These are phyloP conservation scores for Rutstroemia sp. DNA, from an alignment of 2,329 filamentous ascomycete species.

Conservation along the genomic window DNA sequence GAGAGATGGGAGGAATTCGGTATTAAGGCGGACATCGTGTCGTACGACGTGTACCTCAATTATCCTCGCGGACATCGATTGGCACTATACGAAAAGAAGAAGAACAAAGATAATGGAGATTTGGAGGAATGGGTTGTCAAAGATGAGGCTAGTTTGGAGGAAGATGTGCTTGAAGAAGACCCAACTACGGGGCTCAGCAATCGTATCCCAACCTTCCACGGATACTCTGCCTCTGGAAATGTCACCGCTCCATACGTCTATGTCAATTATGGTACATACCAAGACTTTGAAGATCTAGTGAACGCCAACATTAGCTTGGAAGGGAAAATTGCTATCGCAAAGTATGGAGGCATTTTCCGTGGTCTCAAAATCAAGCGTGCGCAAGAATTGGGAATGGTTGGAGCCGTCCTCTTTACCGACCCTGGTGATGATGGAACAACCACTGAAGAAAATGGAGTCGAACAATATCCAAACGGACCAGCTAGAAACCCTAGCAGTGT, in stretches of 20 bases:
- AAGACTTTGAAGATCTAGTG: slow-evolving; percentile 76
- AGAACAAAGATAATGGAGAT: slow-evolving; percentile 33
- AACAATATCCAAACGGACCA: slow-evolving; percentile 76
- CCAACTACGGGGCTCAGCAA: slow-evolving; percentile 64
- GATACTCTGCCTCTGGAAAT: slow-evolving; percentile 87
- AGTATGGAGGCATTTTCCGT: slow-evolving; percentile 81
- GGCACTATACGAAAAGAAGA: slow-evolving; percentile 50
- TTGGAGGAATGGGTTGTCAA: slow-evolving; percentile 51
- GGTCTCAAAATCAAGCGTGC: slow-evolving; percentile 90
- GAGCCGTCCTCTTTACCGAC: slow-evolving; percentile 78
- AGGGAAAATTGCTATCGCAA: slow-evolving; percentile 81
- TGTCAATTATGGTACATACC: slow-evolving; percentile 83
- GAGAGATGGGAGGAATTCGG: slow-evolving; percentile 69
- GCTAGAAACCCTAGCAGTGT: slow-evolving; percentile 84
- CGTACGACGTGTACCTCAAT: slow-evolving; percentile 74
- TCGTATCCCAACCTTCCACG: slow-evolving; percentile 84
- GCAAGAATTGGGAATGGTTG: slow-evolving; percentile 82
- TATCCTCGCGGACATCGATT: slow-evolving; percentile 67
- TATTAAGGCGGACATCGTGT: slow-evolving; percentile 52
- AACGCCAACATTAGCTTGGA: slow-evolving; percentile 66
- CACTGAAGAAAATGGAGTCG: slow-evolving; percentile 73
- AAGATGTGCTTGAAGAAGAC: slow-evolving; percentile 80
- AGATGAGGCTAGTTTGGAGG: slow-evolving; percentile 75
- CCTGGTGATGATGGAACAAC: slow-evolving; percentile 80
- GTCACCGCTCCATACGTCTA: slow-evolving; percentile 83